phyloP scores from a whole-genome alignment of 371 early-diverging fungal genomes.

The Umbelopsis sp. region DNA sequence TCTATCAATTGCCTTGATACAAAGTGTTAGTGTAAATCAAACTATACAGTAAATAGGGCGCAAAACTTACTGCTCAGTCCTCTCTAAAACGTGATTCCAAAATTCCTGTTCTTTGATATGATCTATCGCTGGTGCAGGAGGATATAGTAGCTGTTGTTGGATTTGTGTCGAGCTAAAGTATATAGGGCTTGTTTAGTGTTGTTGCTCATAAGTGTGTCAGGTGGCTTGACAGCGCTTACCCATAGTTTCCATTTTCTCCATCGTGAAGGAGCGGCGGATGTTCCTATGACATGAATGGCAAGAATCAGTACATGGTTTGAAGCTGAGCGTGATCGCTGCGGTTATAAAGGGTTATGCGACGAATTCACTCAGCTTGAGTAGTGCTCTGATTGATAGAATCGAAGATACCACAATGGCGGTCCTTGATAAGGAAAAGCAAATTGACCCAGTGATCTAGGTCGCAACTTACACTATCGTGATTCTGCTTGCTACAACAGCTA shows the following conservation, averaged over 20 bases:
- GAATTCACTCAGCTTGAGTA: no score
- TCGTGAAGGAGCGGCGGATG: constrained; percentile 35
- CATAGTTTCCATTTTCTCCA: constrained; percentile 31
- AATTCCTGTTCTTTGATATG: constrained; percentile 50
- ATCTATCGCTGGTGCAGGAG: constrained; percentile 41
- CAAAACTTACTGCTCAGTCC: constrained; percentile 45
- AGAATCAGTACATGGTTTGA: not conserved
- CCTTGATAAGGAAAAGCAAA: no score
- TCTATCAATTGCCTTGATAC: constrained; percentile 51
- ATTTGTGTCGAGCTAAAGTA: not conserved
- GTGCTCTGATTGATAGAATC: not conserved
- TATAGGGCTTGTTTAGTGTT: not conserved
- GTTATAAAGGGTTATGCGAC: no score
- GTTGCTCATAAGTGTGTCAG: not conserved
- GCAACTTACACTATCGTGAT: constrained; percentile 39
- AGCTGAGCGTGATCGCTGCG: not conserved
- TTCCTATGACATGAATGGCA: constrained; percentile 21
- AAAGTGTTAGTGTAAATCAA: not conserved
- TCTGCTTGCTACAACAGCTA: constrained; percentile 51
- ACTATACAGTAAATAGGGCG: not conserved
- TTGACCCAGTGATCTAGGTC: not conserved
- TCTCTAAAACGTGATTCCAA: constrained; percentile 49
- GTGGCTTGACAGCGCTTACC: constrained; percentile 26
- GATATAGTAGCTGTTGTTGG: constrained; percentile 36
- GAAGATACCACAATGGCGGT: not conserved